phyloP scores from a whole-genome alignment of 2,329 filamentous ascomycete species.

The Gnomoniopsis smithogilvyi region DNA sequence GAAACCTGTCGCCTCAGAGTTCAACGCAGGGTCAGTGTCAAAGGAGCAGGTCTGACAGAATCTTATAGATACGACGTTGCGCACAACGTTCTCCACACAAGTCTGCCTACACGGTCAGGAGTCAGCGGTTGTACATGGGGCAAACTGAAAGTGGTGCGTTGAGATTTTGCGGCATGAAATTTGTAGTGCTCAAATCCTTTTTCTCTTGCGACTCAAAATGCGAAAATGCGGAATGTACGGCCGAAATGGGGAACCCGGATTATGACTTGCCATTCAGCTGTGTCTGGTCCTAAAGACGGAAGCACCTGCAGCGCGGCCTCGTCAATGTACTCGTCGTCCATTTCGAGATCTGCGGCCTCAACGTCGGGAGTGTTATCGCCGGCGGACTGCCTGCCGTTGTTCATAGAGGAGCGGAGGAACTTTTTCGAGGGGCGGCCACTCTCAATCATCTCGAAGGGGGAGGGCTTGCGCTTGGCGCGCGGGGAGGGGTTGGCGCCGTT shows the following conservation, averaged over 20 bases:
- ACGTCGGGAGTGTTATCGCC: conserved; percentile 23
- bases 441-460: conserved; percentile 17
- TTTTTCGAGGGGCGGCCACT: conserved; percentile 24
- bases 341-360: conserved; percentile 17
- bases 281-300: conserved; percentile 50
- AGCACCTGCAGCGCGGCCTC: conserved; percentile 17
- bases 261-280: conserved; percentile 90
- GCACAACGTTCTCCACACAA: conserved; percentile 72
- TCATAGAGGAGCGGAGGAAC: conserved; percentile 21
- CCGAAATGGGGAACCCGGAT: conserved; percentile 48
- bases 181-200: too few relatives aligned
- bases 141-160: too few relatives aligned
- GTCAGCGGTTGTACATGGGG: too few relatives aligned
- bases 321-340: conserved; percentile 14
- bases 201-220: too few relatives aligned
- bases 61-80: conserved; percentile 96
- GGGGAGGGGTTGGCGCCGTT: conserved; percentile 21
- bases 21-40: conserved; percentile 91
- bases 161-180: too few relatives aligned
- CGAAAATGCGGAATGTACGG: too few relatives aligned
- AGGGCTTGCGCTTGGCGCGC: conserved; percentile 25
- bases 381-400: conserved; percentile 21
- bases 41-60: conserved; percentile 98
- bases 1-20: conserved; percentile 95
- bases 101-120: background rate